Conservation (phyloP, 345 rosid species). For the Boechera retrofracta region DNA sequence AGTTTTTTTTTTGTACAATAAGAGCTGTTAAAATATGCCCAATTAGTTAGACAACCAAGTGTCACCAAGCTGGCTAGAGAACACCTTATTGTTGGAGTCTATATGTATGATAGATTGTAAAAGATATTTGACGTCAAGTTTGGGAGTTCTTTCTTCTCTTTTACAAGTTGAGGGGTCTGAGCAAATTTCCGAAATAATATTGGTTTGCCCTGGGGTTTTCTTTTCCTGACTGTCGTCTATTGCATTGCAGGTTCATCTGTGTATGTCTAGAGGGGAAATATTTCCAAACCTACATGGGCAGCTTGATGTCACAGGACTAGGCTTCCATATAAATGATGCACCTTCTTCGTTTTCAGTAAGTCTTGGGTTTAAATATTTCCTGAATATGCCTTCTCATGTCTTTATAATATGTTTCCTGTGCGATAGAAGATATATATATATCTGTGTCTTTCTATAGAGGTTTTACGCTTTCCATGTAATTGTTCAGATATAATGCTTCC, state of each 20-base stretch:
- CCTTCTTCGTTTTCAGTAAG: constrained; percentile 91
- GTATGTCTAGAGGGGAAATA: constrained; percentile 93
- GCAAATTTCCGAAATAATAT: not conserved
- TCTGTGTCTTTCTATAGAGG: not conserved
- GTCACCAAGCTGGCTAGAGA: constrained; percentile 17
- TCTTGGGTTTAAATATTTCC: constrained; percentile 37
- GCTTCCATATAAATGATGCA: constrained; percentile 85
- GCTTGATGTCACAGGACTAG: constrained; percentile 82
- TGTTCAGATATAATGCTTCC: constrained; percentile 15
- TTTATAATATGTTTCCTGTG: constrained; percentile 12
- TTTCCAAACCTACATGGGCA: constrained; percentile 96
- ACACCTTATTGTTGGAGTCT: constrained; percentile 23
- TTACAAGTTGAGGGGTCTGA: constrained; percentile 26
- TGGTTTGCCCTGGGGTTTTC: constrained; percentile 16
- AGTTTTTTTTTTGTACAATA: constrained; percentile 10
- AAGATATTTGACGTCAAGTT: constrained; percentile 15
- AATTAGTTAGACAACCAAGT: constrained; percentile 18
- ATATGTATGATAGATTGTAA: constrained; percentile 17
- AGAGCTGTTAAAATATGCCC: not conserved
- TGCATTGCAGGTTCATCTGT: constrained; percentile 74
- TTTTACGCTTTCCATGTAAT: constrained; percentile 14
- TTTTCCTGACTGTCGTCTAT: constrained; percentile 31
- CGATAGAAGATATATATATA: constrained; percentile 13
- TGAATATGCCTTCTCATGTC: constrained; percentile 35
- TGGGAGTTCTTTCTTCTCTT: constrained; percentile 23